Conservation (phyloP, 2,329 filamentous ascomycete genomes). For the Alternaria tenuissima region DNA sequence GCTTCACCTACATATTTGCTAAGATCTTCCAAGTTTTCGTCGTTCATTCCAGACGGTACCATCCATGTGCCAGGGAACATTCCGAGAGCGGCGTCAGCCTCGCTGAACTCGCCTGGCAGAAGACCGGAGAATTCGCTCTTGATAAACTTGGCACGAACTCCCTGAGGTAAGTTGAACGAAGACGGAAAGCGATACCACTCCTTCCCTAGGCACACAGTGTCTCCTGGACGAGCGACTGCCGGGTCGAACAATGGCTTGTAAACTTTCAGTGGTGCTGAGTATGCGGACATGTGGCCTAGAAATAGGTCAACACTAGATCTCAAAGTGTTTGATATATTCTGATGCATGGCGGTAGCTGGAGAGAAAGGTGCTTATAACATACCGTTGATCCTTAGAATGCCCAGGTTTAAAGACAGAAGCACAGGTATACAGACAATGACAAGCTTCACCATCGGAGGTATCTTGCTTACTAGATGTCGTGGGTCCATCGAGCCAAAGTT, state of each 20-base stretch:
- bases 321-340: background rate
- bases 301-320: background rate
- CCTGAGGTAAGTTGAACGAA: slow-evolving; percentile 86
- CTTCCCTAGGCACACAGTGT: slow-evolving; percentile 87
- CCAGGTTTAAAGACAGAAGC: slow-evolving; percentile 69
- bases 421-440: slow-evolving; percentile 66
- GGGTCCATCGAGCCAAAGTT: slow-evolving; percentile 76
- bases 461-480: slow-evolving; percentile 71
- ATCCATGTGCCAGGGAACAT: slow-evolving; percentile 86
- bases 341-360: background rate
- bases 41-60: slow-evolving; percentile 86
- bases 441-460: slow-evolving; percentile 80
- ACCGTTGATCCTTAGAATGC: slow-evolving; percentile 74
- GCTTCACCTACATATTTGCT: slow-evolving; percentile 76
- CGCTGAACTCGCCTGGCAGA: slow-evolving; percentile 87
- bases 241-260: slow-evolving; percentile 71
- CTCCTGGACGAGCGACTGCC: slow-evolving; percentile 66
- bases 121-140: slow-evolving; percentile 89
- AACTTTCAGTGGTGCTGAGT: slow-evolving; percentile 78
- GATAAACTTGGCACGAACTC: slow-evolving; percentile 86
- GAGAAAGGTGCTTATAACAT: background rate
- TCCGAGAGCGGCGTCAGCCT: slow-evolving; percentile 73
- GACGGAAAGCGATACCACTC: slow-evolving; percentile 99
- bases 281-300: slow-evolving; percentile 75
- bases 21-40: slow-evolving; percentile 84